Evolutionary conservation across 176 grass and related monocot genomes (phyloP).

Genomic region (Typha latifolia): DNA sequence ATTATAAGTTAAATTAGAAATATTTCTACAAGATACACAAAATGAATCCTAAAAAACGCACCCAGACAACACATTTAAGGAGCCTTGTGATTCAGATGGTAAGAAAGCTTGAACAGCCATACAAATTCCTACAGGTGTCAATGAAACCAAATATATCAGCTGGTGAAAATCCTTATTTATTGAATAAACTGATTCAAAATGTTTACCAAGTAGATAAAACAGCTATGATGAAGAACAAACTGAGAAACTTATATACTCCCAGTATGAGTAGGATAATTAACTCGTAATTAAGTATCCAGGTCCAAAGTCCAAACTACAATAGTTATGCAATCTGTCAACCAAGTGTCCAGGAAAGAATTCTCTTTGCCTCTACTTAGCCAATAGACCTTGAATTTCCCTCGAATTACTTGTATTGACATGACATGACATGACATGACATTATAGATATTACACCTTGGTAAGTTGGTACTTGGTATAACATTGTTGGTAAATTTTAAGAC

Average conservation of each 20-base stretch:
- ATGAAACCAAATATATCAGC: background rate
- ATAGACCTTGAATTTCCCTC: too few relatives aligned
- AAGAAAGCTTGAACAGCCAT: conserved; percentile 92
- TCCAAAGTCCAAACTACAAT: background rate
- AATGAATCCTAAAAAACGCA: conserved; percentile 18
- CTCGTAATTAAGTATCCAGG: background rate
- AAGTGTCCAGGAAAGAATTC: too few relatives aligned
- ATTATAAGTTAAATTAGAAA: too few relatives aligned
- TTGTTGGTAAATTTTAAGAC: too few relatives aligned
- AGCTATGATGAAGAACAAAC: background rate
- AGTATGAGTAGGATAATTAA: background rate
- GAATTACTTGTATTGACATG: too few relatives aligned
- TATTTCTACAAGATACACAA: background rate
- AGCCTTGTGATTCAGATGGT: conserved; percentile 37
- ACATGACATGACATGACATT: too few relatives aligned
- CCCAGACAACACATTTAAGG: conserved; percentile 83
- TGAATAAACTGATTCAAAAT: background rate
- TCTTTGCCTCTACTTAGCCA: too few relatives aligned
- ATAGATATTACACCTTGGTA: too few relatives aligned
- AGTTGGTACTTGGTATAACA: too few relatives aligned
- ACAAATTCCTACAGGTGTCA: conserved; percentile 66
- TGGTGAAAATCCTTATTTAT: background rate
- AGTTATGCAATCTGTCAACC: background rate
- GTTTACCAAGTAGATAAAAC: background rate
- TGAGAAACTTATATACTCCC: background rate